Evolutionary conservation across 1,284 basidiomycete genomes (phyloP).

Genomic region (Calocybe gambosa): DNA sequence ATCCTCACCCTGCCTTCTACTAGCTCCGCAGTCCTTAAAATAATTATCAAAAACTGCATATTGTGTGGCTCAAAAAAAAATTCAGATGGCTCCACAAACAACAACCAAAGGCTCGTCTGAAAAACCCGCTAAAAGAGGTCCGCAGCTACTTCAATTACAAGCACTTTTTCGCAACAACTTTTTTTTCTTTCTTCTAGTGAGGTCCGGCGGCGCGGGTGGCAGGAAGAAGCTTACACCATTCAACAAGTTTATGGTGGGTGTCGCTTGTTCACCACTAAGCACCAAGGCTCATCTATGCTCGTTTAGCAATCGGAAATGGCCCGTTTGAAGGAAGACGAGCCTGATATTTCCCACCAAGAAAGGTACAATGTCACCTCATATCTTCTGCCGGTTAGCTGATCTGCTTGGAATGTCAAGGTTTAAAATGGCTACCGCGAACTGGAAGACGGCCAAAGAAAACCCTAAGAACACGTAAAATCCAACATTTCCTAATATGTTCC

Average conservation of each 20-base stretch:
- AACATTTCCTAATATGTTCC: not conserved
- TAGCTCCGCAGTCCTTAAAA: constrained; percentile 3
- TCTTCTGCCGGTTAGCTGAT: not conserved
- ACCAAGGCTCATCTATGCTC: constrained; percentile 4
- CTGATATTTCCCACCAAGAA: constrained; percentile 64
- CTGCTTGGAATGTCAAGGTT: constrained; percentile 40
- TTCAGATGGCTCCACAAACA: constrained; percentile 29
- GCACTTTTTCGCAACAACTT: not conserved
- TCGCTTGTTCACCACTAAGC: not conserved
- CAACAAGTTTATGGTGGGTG: constrained; percentile 68
- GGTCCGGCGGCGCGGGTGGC: constrained; percentile 28
- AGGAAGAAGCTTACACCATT: constrained; percentile 56
- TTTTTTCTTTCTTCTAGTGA: constrained; percentile 22
- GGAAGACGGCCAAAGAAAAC: constrained; percentile 69
- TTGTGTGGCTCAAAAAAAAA: constrained; percentile 3
- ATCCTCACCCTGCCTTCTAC: not conserved
- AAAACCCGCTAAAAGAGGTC: constrained; percentile 37
- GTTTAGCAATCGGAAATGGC: constrained; percentile 59
- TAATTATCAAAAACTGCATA: not conserved
- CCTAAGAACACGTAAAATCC: constrained; percentile 33
- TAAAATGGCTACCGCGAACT: constrained; percentile 68
- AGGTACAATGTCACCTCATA: constrained; percentile 35
- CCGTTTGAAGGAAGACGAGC: constrained; percentile 65
- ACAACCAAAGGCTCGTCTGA: constrained; percentile 25
- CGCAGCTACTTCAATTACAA: constrained; percentile 13